phyloP scores from a whole-genome alignment of 2,329 filamentous ascomycete species.

The Aspergillus brasiliensis region DNA sequence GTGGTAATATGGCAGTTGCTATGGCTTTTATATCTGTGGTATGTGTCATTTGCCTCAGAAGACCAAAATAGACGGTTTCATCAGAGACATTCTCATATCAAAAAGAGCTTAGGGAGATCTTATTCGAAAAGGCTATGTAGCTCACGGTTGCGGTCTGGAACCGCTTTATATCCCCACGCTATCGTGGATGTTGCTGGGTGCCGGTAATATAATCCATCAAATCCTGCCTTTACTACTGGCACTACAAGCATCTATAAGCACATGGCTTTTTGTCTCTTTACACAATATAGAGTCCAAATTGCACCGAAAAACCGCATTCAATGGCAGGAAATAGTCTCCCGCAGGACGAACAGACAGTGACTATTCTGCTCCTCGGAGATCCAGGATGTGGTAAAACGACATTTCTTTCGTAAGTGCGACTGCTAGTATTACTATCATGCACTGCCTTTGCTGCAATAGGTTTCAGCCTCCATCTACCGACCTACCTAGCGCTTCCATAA shows the following conservation, averaged over 20 bases:
- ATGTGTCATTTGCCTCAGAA: too few relatives aligned
- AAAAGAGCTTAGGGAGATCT: neutral
- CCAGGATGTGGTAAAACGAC: constrained; percentile 63
- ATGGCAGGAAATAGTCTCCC: constrained; percentile 12
- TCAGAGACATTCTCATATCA: neutral
- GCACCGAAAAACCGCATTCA: neutral
- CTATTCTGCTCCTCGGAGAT: constrained; percentile 60
- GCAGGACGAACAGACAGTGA: constrained; percentile 27
- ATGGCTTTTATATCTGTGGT: neutral
- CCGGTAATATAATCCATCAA: too few relatives aligned
- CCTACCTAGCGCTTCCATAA: neutral
- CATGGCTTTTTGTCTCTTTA: too few relatives aligned
- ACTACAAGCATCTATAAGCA: too few relatives aligned
- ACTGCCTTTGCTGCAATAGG: neutral
- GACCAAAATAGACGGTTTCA: too few relatives aligned
- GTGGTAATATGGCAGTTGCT: neutral
- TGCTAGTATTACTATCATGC: neutral
- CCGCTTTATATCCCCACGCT: too few relatives aligned
- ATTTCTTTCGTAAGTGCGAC: constrained; percentile 59
- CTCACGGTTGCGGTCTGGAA: too few relatives aligned
- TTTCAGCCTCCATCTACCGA: neutral
- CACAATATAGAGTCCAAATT: neutral
- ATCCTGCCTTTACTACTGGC: too few relatives aligned
- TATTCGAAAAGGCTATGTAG: neutral
- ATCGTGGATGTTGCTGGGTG: too few relatives aligned